Percentiles rank a stretch among this genome's conserved stretches.
phyloP scores from a whole-genome alignment of 2,329 filamentous ascomycete genomes.

The Fusarium decemcellulare region DNA sequence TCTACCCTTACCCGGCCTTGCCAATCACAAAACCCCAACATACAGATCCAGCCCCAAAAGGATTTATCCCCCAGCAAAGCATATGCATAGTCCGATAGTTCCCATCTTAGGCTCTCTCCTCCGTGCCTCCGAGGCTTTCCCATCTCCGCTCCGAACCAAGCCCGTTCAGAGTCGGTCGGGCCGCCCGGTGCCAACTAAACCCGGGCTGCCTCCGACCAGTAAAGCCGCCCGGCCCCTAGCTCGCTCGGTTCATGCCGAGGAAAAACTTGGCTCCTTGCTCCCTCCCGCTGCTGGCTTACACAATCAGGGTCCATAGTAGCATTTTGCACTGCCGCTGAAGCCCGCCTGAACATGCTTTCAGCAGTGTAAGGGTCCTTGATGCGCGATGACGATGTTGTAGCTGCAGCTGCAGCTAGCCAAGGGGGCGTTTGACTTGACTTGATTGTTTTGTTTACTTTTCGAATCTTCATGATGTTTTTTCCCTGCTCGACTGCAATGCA shows the following conservation, averaged over 20 bases:
- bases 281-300: constrained; percentile 6
- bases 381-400: constrained; percentile 11
- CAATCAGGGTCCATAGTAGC: neutral
- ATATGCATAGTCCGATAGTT: neutral
- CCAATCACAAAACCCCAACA: constrained; percentile 4
- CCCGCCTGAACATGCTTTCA: constrained; percentile 39
- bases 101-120: constrained; percentile 13
- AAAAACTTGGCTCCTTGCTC: constrained; percentile 29
- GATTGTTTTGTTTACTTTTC: too few relatives aligned
- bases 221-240: constrained; percentile 13
- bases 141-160: constrained; percentile 17
- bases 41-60: neutral
- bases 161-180: constrained; percentile 29
- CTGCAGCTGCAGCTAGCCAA: neutral
- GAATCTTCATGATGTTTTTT: neutral
- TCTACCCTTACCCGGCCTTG: constrained; percentile 15
- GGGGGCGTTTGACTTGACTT: too few relatives aligned
- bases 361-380: constrained; percentile 29
- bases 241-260: constrained; percentile 34
- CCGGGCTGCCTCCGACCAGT: constrained; percentile 37
- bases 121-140: constrained; percentile 23
- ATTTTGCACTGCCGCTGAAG: constrained; percentile 32
- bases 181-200: constrained; percentile 28
- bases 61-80: neutral
- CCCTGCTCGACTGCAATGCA: neutral